These are phyloP conservation scores for Coemansia sp. DNA, from an alignment of 192 early-diverging fungal genomes.

Conservation along the genomic window DNA sequence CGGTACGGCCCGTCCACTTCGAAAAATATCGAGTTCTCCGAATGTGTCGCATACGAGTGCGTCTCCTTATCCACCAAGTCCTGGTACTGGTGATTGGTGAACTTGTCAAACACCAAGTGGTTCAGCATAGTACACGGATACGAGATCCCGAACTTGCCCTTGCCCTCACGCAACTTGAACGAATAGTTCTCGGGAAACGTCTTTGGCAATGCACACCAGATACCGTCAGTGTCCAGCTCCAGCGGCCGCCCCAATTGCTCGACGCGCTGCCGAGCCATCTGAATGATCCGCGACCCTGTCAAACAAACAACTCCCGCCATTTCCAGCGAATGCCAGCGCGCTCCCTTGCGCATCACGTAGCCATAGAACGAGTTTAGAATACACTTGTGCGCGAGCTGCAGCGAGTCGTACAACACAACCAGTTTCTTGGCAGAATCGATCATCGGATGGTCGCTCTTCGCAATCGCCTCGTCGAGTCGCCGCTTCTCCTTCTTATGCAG, in stretches of 20 bases:
- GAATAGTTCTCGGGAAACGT: slow-evolving; percentile 93
- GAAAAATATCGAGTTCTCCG: slow-evolving; percentile 98
- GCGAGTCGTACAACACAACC: slow-evolving; percentile 95
- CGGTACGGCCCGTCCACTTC: slow-evolving; percentile 99
- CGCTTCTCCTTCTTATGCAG: slow-evolving; percentile 92
- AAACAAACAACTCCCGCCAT: slow-evolving; percentile 99
- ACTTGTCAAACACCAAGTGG: slow-evolving; percentile 93
- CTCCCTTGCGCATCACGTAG: slow-evolving; percentile 99
- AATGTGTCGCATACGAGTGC: slow-evolving; percentile 66
- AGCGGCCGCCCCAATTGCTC: slow-evolving; percentile 93
- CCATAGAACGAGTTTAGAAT: slow-evolving; percentile 96
- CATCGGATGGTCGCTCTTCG: slow-evolving; percentile 65
- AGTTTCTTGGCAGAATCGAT: slow-evolving; percentile 88
- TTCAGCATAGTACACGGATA: slow-evolving; percentile 99
- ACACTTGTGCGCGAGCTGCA: slow-evolving; percentile 98
- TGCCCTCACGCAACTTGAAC: slow-evolving; percentile 74
- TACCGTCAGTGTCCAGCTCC: slow-evolving; percentile 98
- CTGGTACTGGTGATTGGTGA: slow-evolving; percentile 98
- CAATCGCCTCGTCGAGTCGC: slow-evolving; percentile 72
- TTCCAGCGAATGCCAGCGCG: slow-evolving; percentile 98
- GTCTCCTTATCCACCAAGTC: slow-evolving; percentile 64
- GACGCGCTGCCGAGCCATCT: slow-evolving; percentile 90
- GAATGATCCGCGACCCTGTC: slow-evolving; percentile 96
- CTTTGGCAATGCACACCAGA: slow-evolving; percentile 96
- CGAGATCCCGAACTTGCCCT: slow-evolving; percentile 85